Evolutionary conservation across 2,329 filamentous ascomycete species (phyloP), one percentile per base, ranked within the genome.

Genomic region (Diaporthe aspalathi): DNA sequence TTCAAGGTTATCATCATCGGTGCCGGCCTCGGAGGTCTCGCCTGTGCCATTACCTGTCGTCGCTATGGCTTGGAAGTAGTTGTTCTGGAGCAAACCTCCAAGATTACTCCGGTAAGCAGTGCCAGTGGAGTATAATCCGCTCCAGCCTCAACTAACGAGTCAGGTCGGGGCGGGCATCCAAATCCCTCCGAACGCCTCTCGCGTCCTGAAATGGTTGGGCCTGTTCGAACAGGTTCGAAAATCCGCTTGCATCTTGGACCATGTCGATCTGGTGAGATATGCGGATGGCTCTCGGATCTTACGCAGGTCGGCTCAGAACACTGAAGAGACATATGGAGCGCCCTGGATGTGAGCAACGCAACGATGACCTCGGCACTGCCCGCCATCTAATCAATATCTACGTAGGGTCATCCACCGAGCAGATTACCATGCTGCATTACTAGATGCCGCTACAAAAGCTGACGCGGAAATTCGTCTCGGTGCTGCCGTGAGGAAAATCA

Each of bases 371-470:
- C 17, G 7, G 4, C 27, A 22, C 1, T 14, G 9, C 3, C 7
- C 9, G 6, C 11, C n/a, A 7, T 16, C 43, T 63, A n/a, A n/a
- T n/a, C n/a, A 8, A 63, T 17, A 1, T 7, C 8, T 32, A 7
- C 27, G 43, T 29, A 70, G 71, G 29, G 68, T 70, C 16, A 56
- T 72, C 3, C 70, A 72, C 22, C 35, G 71, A 29, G 68, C 71
- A 16, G 71, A 72, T n/a, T 72, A 72, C 32, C 68, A 72, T 24
- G 52, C 43, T 35, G 56, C n/a, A 38, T 60, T 72, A 5, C 14
- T 70, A 12, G 47, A 72, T 5, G 71, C 71, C n/a, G 71, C 71
- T 17, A 40, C 43, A 4, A 56, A 29, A 20, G 47, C 62, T 2
- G 71, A 68, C 5, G 68, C 20, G 3, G 32, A 57, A 12, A 52